A percentile compares a stretch with the other conserved stretches of the same genome.
Conservation (phyloP, 2,329 filamentous ascomycete genomes). For the Grosmannia clavigera region DNA sequence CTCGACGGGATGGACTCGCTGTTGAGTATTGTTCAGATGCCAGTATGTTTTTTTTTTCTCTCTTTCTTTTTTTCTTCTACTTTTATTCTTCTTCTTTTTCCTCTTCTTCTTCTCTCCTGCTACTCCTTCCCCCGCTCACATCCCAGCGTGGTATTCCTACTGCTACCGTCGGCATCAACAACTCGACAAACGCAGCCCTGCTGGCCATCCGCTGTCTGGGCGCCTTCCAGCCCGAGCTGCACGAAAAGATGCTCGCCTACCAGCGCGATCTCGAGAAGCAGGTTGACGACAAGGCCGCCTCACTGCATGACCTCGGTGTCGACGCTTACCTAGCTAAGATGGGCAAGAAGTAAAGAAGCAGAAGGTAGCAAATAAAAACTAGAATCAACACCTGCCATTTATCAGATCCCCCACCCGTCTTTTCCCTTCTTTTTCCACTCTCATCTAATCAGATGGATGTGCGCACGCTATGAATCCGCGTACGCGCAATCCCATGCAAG, state of each 20-base stretch:
- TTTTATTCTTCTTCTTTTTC: slow-evolving; percentile 15
- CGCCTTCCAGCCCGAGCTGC: slow-evolving; percentile 32
- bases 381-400: not conserved
- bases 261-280: slow-evolving; percentile 47
- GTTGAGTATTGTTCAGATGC: slow-evolving; percentile 68
- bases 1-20: slow-evolving; percentile 62
- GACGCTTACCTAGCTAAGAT: slow-evolving; percentile 17
- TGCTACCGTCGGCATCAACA: slow-evolving; percentile 69
- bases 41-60: slow-evolving; percentile 27
- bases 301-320: slow-evolving; percentile 41
- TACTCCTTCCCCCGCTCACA: slow-evolving; percentile 18
- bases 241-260: slow-evolving; percentile 44
- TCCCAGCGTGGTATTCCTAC: slow-evolving; percentile 34
- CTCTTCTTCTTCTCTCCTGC: slow-evolving; percentile 13
- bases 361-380: not conserved
- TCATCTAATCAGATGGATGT: not conserved
- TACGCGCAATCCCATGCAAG: not conserved
- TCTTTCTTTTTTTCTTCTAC: not conserved
- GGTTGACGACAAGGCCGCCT: slow-evolving; percentile 48
- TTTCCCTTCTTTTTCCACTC: not conserved
- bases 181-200: slow-evolving; percentile 55
- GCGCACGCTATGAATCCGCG: not conserved
- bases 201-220: slow-evolving; percentile 12
- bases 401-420: not conserved
- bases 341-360: not conserved